Evolutionary conservation across 768 basidiomycete species (phyloP).

Genomic region (Rhizopogon roseolus): DNA sequence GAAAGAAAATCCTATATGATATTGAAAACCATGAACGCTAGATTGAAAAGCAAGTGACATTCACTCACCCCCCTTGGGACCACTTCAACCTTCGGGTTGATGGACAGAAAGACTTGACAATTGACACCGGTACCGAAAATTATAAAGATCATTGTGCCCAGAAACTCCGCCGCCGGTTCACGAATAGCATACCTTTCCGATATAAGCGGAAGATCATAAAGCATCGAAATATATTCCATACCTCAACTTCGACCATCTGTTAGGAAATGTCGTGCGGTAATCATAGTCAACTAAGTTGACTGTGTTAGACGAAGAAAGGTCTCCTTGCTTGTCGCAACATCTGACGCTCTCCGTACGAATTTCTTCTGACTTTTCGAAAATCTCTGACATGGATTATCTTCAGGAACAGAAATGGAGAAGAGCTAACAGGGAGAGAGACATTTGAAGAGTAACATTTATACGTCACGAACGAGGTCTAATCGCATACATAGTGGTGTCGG

Average conservation of each 20-base stretch:
- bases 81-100: slow-evolving; percentile 38
- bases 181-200: slow-evolving; percentile 37
- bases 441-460: not conserved
- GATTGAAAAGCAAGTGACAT: not conserved
- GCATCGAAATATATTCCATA: slow-evolving; percentile 18
- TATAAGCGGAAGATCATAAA: not conserved
- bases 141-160: slow-evolving; percentile 53
- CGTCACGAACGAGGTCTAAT: not conserved
- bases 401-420: not conserved
- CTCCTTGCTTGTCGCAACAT: not conserved
- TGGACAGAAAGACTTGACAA: slow-evolving; percentile 52
- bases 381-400: not conserved
- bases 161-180: slow-evolving; percentile 62
- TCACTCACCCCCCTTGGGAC: slow-evolving; percentile 51
- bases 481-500: not conserved
- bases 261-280: slow-evolving; percentile 36
- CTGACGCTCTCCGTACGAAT: not conserved
- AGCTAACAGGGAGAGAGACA: not conserved
- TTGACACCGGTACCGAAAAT: slow-evolving; percentile 56
- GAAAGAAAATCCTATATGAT: slow-evolving; percentile 20
- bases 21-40: not conserved
- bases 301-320: not conserved
- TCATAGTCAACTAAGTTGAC: slow-evolving; percentile 12
- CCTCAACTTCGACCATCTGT: slow-evolving; percentile 55
- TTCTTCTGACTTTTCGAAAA: slow-evolving; percentile 1